A percentile compares a stretch with the other conserved stretches of the same genome.
Conservation (phyloP, 768 basidiomycete species). For the Naganishia randhawae region DNA sequence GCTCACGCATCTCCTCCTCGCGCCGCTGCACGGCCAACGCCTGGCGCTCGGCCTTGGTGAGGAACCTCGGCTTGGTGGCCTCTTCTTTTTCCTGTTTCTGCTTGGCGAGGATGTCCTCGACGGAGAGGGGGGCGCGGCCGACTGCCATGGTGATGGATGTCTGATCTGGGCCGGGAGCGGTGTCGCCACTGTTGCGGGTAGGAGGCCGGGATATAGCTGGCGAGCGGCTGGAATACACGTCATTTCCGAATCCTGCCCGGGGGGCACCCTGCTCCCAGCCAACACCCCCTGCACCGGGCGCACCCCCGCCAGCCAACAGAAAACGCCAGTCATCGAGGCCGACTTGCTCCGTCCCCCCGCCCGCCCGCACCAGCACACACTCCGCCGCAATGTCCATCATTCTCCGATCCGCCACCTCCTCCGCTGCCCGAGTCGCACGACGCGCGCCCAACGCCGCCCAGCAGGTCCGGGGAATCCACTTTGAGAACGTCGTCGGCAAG, state of each 20-base stretch:
- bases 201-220: neutral
- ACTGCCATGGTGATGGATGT: conserved; percentile 15
- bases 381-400: conserved; percentile 40
- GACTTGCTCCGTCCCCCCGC: neutral
- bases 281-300: too few relatives aligned
- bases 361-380: neutral
- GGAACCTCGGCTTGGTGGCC: conserved; percentile 90
- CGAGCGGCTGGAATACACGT: too few relatives aligned
- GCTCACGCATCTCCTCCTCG: conserved; percentile 71
- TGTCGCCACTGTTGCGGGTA: neutral
- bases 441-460: conserved; percentile 23
- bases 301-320: neutral
- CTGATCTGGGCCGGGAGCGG: neutral
- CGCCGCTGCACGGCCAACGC: conserved; percentile 83
- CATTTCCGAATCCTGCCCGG: too few relatives aligned
- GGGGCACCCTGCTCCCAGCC: too few relatives aligned
- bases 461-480: conserved; percentile 41
- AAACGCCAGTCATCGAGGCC: neutral
- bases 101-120: conserved; percentile 77
- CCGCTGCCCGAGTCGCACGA: conserved; percentile 33
- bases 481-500: conserved; percentile 48
- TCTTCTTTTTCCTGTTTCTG: conserved; percentile 86
- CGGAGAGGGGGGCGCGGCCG: conserved; percentile 64
- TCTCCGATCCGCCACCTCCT: conserved; percentile 36
- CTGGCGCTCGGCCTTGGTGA: conserved; percentile 86